A percentile compares a stretch with the other conserved stretches of the same genome.
phyloP scores from a whole-genome alignment of 1,284 basidiomycete species.

The Melanopsichium pennsylvanicum region DNA sequence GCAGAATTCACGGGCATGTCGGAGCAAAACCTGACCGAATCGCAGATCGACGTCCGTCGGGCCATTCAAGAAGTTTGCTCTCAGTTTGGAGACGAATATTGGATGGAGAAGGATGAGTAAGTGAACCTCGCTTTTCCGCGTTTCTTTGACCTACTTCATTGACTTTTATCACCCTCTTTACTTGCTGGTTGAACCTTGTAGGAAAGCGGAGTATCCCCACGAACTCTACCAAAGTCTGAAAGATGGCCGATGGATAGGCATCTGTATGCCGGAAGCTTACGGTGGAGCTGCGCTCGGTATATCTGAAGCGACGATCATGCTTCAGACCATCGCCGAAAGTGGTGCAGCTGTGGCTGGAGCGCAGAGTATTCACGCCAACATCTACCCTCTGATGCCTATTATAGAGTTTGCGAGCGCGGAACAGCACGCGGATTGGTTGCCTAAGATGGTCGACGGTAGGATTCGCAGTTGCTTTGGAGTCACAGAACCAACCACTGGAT shows the following conservation, averaged over 20 bases:
- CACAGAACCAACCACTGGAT: conserved; percentile 65
- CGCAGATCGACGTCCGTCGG: conserved; percentile 45
- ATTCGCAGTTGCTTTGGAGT: conserved; percentile 67
- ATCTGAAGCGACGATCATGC: conserved; percentile 67
- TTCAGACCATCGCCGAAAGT: conserved; percentile 67
- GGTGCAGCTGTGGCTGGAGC: conserved; percentile 55
- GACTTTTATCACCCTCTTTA: too few species aligned
- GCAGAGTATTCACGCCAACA: conserved; percentile 54
- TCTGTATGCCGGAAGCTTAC: conserved; percentile 45
- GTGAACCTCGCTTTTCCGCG: background rate
- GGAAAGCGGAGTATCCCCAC: conserved; percentile 41
- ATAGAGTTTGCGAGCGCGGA: conserved; percentile 49
- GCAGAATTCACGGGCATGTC: conserved; percentile 38
- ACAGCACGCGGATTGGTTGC: conserved; percentile 62
- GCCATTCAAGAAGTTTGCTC: conserved; percentile 35
- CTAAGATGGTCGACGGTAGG: conserved; percentile 63
- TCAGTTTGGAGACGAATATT: conserved; percentile 47
- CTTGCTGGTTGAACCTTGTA: too few species aligned
- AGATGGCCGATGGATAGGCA: conserved; percentile 42
- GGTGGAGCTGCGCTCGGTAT: conserved; percentile 66
- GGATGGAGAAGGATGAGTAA: conserved; percentile 39
- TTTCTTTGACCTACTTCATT: background rate
- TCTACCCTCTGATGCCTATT: conserved; percentile 53
- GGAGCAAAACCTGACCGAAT: conserved; percentile 44
- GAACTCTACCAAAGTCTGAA: conserved; percentile 51